Percentiles rank a stretch among this genome's conserved stretches.
These are phyloP conservation scores for Tetrapisispora nanseiensis DNA, from an alignment of 805 yeast species.

Conservation along the genomic window DNA sequence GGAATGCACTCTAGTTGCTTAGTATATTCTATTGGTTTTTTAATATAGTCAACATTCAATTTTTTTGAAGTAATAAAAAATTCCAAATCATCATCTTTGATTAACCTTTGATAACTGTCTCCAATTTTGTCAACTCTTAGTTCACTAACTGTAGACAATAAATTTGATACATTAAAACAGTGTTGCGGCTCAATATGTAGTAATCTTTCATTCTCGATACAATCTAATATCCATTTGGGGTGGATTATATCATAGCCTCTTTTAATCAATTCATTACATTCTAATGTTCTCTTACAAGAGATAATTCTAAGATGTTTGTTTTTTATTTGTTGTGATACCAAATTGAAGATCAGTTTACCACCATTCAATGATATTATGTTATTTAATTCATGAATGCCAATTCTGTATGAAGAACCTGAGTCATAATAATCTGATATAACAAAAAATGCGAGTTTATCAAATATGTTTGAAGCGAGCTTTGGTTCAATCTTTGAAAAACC, in stretches of 20 bases:
- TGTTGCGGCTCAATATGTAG: constrained; percentile 55
- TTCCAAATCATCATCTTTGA: constrained; percentile 11
- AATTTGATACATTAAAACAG: constrained; percentile 35
- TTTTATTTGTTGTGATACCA: constrained; percentile 12
- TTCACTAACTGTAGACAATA: constrained; percentile 18
- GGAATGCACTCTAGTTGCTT: constrained; percentile 9
- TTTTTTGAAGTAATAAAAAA: neutral
- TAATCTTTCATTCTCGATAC: constrained; percentile 28
- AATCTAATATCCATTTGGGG: constrained; percentile 68
- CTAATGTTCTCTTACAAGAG: constrained; percentile 33
- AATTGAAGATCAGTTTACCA: constrained; percentile 36
- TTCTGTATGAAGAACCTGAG: constrained; percentile 14
- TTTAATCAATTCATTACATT: constrained; percentile 32
- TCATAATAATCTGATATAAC: constrained; percentile 43
- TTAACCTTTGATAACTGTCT: constrained; percentile 39
- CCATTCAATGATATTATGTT: constrained; percentile 38
- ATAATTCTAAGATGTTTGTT: constrained; percentile 24
- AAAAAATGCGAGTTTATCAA: constrained; percentile 38
- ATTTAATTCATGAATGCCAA: constrained; percentile 30
- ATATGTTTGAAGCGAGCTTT: constrained; percentile 29
- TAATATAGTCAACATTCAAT: neutral
- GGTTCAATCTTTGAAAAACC: neutral
- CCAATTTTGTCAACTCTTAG: constrained; percentile 48
- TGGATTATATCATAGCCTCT: constrained; percentile 50
- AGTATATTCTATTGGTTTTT: neutral